Conservation (phyloP, 2,329 filamentous ascomycete genomes). For the Pseudogymnoascus sp. region DNA sequence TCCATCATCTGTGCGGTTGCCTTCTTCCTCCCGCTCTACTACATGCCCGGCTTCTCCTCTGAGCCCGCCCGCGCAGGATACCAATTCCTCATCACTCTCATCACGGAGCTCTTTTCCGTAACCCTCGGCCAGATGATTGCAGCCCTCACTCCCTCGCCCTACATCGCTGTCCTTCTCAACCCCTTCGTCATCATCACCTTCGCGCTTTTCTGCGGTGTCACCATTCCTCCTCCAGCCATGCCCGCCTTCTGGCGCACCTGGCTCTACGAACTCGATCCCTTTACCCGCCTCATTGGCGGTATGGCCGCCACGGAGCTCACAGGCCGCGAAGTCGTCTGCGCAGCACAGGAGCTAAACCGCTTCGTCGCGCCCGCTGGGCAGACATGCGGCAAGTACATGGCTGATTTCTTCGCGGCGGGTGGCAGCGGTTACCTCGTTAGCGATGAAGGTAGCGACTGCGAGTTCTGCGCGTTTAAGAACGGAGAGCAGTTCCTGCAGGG, state of each 20-base stretch:
- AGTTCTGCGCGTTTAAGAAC: constrained; percentile 52
- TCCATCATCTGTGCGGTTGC: constrained; percentile 36
- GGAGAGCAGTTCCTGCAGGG: constrained; percentile 72
- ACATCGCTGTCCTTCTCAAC: constrained; percentile 51
- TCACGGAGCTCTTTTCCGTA: constrained; percentile 77
- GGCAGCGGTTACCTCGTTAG: constrained; percentile 45
- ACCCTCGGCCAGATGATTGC: constrained; percentile 61
- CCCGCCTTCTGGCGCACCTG: constrained; percentile 56
- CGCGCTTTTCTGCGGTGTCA: constrained; percentile 65
- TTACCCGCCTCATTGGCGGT: constrained; percentile 52
- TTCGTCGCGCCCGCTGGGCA: constrained; percentile 32
- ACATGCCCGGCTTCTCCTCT: constrained; percentile 38
- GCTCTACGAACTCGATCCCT: constrained; percentile 52
- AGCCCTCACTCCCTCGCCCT: constrained; percentile 53
- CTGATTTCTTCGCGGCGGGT: constrained; percentile 37
- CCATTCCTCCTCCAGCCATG: constrained; percentile 58
- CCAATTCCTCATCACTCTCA: constrained; percentile 52
- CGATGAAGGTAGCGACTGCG: constrained; percentile 46
- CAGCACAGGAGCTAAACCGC: constrained; percentile 40
- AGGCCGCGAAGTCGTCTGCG: constrained; percentile 40
- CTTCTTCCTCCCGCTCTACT: constrained; percentile 50
- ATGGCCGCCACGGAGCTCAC: constrained; percentile 46
- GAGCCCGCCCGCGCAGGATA: constrained; percentile 40
- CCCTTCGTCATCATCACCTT: constrained; percentile 54
- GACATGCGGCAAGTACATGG: constrained; percentile 53